Evolutionary conservation across 1,139 yeast species (phyloP), one percentile per base, ranked within the genome.

Genomic region (Sugiyamaella pinicola): DNA sequence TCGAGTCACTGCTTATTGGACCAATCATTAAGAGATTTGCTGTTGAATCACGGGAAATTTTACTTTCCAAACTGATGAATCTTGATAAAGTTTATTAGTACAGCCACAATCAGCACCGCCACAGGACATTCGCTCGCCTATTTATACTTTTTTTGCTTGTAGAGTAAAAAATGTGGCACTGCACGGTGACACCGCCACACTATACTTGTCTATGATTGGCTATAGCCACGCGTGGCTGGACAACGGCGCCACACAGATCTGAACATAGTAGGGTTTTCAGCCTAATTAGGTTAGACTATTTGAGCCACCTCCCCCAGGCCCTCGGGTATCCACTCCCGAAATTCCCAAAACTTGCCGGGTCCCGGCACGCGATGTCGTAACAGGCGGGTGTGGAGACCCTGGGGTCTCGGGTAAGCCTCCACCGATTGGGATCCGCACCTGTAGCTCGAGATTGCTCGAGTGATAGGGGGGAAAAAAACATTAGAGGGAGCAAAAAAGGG

Each of bases 51-150:
- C n/a, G n/a, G n/a, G n/a, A n/a, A n/a, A n/a, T n/a, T n/a, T n/a
- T n/a, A n/a, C n/a, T n/a, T n/a, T n/a, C n/a, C n/a, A n/a, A n/a
- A n/a, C n/a, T n/a, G n/a, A n/a, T n/a, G n/a, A n/a, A n/a, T n/a
- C n/a, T n/a, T n/a, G 15, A 18, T 17, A 34, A 17, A 34, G 6
- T 15, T 12, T 19, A 4, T 17, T 12, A 7, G 41, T 37, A 37
- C 26, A 18, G 41, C 41, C 41, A 37, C 41, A n/a, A 37, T n/a
- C 13, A 6, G 19, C 41, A 37, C 41, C 8, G 41, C 41, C 41
- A 37, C 41, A 37, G 41, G 28, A 3, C 4, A 8, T 5, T 13
- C 4, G 13, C 15, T 18, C 9, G 26, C 13, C 41, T n/a, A n/a
- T 37, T 18, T 37, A 37, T 37, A 21, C 9, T 37, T 37, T 37